Evolutionary conservation across 1,284 basidiomycete species (phyloP).

Genomic region (Trametes versicolor): DNA sequence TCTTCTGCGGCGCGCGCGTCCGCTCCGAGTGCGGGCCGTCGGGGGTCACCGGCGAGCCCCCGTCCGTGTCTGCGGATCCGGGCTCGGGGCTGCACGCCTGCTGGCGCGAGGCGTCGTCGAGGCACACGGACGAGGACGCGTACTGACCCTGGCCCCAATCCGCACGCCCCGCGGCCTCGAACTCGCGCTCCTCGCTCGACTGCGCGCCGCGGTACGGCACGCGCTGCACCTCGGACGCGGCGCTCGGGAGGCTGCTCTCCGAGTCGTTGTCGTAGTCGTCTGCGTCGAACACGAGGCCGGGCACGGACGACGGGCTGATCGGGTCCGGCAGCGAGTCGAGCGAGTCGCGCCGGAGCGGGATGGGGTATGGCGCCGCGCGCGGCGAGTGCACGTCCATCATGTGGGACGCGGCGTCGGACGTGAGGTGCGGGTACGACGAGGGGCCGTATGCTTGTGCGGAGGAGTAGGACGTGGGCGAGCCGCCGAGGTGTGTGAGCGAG

Average conservation of each 20-base stretch:
- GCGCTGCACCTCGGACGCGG: conserved; percentile 42
- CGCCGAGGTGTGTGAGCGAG: conserved; percentile 21
- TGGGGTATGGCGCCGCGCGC: conserved; percentile 30
- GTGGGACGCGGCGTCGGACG: conserved; percentile 25
- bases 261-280: conserved; percentile 46
- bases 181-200: conserved; percentile 24
- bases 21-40: conserved; percentile 36
- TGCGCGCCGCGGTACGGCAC: conserved; percentile 28
- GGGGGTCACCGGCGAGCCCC: conserved; percentile 29
- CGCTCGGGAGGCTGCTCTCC: conserved; percentile 44
- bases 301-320: conserved; percentile 45
- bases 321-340: conserved; percentile 40
- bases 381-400: conserved; percentile 36
- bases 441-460: conserved; percentile 24
- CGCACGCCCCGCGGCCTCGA: conserved; percentile 25
- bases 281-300: conserved; percentile 45
- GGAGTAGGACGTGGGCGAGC: conserved; percentile 26
- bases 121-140: conserved; percentile 17
- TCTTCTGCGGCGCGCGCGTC: conserved; percentile 47
- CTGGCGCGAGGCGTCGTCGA: conserved; percentile 15
- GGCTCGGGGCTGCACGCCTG: conserved; percentile 28
- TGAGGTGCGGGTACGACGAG: conserved; percentile 21
- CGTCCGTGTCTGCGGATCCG: conserved; percentile 14
- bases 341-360: conserved; percentile 36
- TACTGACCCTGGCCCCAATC: conserved; percentile 27